A percentile compares a stretch with the other conserved stretches of the same genome.
Conservation (phyloP, 2,329 filamentous ascomycete species). For the Trichoderma atroviride region DNA sequence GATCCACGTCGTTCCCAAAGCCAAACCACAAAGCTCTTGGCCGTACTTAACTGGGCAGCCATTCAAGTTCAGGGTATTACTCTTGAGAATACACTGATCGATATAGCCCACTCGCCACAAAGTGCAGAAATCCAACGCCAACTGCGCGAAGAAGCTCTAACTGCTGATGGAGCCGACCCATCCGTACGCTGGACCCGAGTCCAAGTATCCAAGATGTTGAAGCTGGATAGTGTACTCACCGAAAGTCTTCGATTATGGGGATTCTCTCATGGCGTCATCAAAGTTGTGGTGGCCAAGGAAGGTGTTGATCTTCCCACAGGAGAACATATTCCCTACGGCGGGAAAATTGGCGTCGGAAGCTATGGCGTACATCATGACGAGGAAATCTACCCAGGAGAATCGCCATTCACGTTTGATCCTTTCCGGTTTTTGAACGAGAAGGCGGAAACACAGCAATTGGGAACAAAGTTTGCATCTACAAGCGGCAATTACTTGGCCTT, state of each 20-base stretch:
- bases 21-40: slow-evolving; percentile 8
- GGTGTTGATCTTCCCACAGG: slow-evolving; percentile 10
- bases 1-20: slow-evolving; percentile 7
- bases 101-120: slow-evolving; percentile 7
- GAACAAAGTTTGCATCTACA: slow-evolving; percentile 7
- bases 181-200: slow-evolving; percentile 8
- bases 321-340: slow-evolving; percentile 5
- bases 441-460: background rate
- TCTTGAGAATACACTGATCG: slow-evolving; percentile 5
- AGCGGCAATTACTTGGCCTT: slow-evolving; percentile 3
- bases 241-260: slow-evolving; percentile 13
- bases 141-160: background rate
- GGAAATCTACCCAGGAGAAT: background rate
- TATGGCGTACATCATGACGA: slow-evolving; percentile 9
- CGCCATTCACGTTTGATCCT: slow-evolving; percentile 8
- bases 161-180: background rate
- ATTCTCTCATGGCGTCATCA: slow-evolving; percentile 8
- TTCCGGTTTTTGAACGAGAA: slow-evolving; percentile 13
- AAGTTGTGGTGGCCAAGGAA: slow-evolving; percentile 12
- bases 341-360: slow-evolving; percentile 7
- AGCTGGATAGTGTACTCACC: slow-evolving; percentile 8
- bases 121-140: slow-evolving; percentile 1
- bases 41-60: slow-evolving; percentile 15
- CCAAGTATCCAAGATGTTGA: background rate
- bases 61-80: slow-evolving; percentile 18